Evolutionary conservation across 768 basidiomycete genomes (phyloP).

Genomic region (Tulasnella sp.): DNA sequence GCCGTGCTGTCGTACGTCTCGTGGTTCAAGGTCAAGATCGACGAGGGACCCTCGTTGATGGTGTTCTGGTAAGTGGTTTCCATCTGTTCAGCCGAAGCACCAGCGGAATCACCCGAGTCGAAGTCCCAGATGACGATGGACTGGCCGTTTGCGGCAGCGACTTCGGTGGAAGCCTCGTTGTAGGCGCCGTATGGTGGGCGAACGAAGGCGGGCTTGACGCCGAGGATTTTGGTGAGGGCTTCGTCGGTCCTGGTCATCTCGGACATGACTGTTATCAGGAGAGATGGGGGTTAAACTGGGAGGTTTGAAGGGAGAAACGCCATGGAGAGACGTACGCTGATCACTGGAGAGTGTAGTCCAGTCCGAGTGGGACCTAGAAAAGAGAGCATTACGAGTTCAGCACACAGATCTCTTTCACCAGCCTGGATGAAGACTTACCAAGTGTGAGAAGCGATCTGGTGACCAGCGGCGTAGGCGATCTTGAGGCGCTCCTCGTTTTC

Average conservation of each 20-base stretch:
- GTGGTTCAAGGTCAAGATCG: constrained; percentile 28
- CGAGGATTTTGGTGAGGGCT: constrained; percentile 22
- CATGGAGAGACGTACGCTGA: neutral
- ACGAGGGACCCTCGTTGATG: neutral
- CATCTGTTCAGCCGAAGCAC: neutral
- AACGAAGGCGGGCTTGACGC: constrained; percentile 19
- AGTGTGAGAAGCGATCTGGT: constrained; percentile 24
- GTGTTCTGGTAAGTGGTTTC: constrained; percentile 8
- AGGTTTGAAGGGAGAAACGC: too few relatives aligned
- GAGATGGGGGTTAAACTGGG: neutral
- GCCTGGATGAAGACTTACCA: neutral
- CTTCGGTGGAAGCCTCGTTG: neutral
- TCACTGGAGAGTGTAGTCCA: neutral
- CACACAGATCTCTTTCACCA: neutral
- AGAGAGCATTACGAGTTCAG: neutral
- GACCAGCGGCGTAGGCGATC: constrained; percentile 4
- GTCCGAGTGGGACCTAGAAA: neutral
- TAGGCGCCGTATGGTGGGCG: constrained; percentile 26
- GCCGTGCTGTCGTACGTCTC: constrained; percentile 21
- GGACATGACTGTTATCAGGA: neutral
- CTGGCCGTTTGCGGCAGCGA: neutral
- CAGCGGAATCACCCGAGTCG: constrained; percentile 23
- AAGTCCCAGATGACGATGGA: constrained; percentile 27
- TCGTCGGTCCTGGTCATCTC: neutral
- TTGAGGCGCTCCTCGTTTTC: neutral